Evolutionary conservation across 768 basidiomycete species (phyloP).

Genomic region (Cystofilobasidium bisporidii): DNA sequence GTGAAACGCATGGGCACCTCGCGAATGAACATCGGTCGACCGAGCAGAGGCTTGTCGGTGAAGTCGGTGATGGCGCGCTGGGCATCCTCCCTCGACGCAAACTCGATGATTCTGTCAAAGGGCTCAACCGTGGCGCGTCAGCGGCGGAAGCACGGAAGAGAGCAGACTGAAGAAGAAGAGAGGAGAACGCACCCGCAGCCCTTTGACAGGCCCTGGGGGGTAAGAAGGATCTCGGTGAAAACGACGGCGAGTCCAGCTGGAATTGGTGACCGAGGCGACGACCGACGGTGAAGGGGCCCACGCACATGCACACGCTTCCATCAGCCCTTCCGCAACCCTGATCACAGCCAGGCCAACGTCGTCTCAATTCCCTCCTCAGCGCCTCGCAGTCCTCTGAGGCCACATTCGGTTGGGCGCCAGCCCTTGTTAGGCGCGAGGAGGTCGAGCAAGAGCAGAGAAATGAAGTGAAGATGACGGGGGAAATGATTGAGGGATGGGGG

Average conservation of each 20-base stretch:
- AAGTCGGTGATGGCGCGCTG: conserved; percentile 82
- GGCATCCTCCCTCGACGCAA: conserved; percentile 75
- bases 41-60: conserved; percentile 79
- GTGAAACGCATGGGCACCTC: conserved; percentile 67
- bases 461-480: background rate
- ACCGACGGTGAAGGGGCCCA: background rate
- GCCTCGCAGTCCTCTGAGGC: too few species aligned
- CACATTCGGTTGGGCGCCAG: too few species aligned
- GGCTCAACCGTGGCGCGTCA: background rate
- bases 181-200: conserved; percentile 84
- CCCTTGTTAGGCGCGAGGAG: background rate
- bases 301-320: conserved; percentile 1
- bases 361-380: too few species aligned
- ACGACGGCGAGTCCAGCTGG: conserved; percentile 69
- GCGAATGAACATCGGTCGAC: conserved; percentile 89
- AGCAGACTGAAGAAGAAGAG: background rate
- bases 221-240: conserved; percentile 98
- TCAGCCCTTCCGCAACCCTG: conserved; percentile 13
- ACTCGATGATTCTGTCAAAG: conserved; percentile 77
- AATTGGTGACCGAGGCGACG: background rate
- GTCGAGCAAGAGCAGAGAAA: background rate
- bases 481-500: background rate
- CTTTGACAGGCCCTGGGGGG: conserved; percentile 92
- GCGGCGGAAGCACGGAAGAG: background rate
- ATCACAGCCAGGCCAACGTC: background rate